Evolutionary conservation across 495 filamentous ascomycete genomes (phyloP).

Genomic region (Copromyces sp.): DNA sequence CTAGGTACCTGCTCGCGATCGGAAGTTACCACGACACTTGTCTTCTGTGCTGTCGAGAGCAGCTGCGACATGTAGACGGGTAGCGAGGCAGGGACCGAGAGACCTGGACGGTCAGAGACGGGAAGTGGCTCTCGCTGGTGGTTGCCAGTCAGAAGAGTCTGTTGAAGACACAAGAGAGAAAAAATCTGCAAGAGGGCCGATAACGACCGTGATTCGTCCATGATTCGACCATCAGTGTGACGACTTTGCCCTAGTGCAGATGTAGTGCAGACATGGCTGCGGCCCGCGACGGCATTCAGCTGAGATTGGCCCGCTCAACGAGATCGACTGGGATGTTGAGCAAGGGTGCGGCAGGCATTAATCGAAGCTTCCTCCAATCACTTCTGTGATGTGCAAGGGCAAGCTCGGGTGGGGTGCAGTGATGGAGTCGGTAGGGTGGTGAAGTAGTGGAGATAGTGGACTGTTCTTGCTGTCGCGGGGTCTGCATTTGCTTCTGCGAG

Average conservation of each 20-base stretch:
- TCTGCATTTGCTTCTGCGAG: neutral
- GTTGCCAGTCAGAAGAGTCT: neutral
- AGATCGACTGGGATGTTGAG: slow-evolving; percentile 18
- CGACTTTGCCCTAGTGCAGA: slow-evolving; percentile 22
- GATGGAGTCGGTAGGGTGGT: neutral
- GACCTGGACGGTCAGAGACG: slow-evolving; percentile 2
- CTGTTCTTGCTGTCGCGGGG: neutral
- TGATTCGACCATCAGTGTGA: slow-evolving; percentile 24
- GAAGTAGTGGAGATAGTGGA: neutral
- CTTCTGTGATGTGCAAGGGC: neutral
- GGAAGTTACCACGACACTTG: slow-evolving; percentile 23
- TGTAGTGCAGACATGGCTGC: slow-evolving; percentile 28
- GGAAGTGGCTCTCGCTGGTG: slow-evolving; percentile 6
- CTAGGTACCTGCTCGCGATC: slow-evolving; percentile 3
- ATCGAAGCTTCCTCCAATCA: slow-evolving; percentile 25
- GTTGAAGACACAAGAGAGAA: neutral
- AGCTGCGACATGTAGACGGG: slow-evolving; percentile 7
- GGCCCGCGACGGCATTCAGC: slow-evolving; percentile 25
- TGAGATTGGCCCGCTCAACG: slow-evolving; percentile 28
- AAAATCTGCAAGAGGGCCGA: slow-evolving; percentile 11
- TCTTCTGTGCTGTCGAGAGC: neutral
- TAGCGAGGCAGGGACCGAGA: slow-evolving; percentile 10
- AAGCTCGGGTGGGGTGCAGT: neutral
- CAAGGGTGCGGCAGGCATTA: slow-evolving; percentile 18
- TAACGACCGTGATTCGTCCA: slow-evolving; percentile 25